phyloP scores from a whole-genome alignment of 768 basidiomycete species.

The Hortiboletus flavorubellus region DNA sequence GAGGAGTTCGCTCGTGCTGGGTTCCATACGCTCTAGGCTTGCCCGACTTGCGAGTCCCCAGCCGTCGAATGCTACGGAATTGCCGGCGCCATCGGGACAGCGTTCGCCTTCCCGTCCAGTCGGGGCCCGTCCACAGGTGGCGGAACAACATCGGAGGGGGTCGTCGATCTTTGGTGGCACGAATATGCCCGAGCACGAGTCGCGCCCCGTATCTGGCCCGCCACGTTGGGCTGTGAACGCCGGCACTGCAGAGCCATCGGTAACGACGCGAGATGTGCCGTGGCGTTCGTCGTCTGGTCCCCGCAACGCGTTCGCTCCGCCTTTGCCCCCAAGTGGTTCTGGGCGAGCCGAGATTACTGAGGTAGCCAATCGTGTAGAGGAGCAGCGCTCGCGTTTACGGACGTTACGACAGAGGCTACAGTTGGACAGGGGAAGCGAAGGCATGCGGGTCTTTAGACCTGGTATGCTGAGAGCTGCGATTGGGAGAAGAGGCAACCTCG shows the following conservation, averaged over 20 bases:
- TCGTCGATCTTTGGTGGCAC: conserved; percentile 4
- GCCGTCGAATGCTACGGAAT: conserved; percentile 5
- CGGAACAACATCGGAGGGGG: conserved; percentile 13
- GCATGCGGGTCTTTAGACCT: conserved; percentile 20
- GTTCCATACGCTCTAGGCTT: conserved; percentile 26
- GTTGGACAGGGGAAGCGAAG: conserved; percentile 23
- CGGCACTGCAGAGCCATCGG: not conserved
- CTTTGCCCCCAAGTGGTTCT: not conserved
- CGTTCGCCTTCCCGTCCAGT: conserved; percentile 24
- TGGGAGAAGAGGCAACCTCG: conserved; percentile 27
- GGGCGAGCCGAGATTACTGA: conserved; percentile 5
- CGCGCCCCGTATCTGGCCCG: conserved; percentile 2
- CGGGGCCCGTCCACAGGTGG: conserved; percentile 24
- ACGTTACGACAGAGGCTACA: conserved; percentile 29
- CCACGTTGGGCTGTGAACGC: conserved; percentile 12
- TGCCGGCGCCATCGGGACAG: conserved; percentile 13
- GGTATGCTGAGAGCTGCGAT: conserved; percentile 23
- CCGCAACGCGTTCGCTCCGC: conserved; percentile 7
- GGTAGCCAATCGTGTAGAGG: conserved; percentile 13
- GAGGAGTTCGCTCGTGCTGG: conserved; percentile 18
- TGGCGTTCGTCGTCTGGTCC: conserved; percentile 24
- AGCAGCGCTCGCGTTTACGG: conserved; percentile 23
- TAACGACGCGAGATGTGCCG: conserved; percentile 13
- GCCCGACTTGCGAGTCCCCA: conserved; percentile 23
- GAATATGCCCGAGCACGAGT: conserved; percentile 9